phyloP scores from a whole-genome alignment of 345 rosid genomes.

The Eucalyptus tenuipes region DNA sequence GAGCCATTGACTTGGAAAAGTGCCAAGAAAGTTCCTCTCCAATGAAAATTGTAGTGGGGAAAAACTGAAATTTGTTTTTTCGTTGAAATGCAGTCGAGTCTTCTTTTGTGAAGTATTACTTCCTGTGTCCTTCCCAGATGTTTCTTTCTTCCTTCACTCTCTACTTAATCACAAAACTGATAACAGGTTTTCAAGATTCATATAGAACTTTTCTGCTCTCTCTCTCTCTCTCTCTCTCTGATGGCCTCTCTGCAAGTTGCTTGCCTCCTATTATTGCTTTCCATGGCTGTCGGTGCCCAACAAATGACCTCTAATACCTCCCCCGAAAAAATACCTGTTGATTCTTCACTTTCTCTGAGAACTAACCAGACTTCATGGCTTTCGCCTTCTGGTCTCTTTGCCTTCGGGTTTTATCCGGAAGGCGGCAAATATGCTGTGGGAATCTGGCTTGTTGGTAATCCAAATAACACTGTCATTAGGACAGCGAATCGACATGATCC shows the following conservation, averaged over 20 bases:
- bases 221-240: not conserved
- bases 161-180: not conserved
- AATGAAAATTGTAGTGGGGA: not conserved
- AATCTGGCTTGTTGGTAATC: not conserved
- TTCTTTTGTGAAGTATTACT: not conserved
- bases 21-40: not conserved
- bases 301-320: not conserved
- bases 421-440: not conserved
- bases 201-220: too few relatives aligned
- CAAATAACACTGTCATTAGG: not conserved
- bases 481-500: not conserved
- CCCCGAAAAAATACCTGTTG: fast-evolving
- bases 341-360: not conserved
- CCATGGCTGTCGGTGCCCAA: not conserved
- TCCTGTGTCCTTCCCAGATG: not conserved
- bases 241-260: not conserved
- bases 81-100: not conserved
- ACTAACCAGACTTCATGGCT: not conserved
- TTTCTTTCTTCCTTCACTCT: not conserved
- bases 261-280: not conserved
- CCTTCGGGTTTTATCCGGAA: not conserved
- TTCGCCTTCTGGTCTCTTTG: not conserved
- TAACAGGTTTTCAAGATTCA: not conserved
- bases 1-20: not conserved
- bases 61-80: not conserved